Evolutionary conservation across 805 yeast species (phyloP).

Genomic region (Metschnikowia baotianmanensis): DNA sequence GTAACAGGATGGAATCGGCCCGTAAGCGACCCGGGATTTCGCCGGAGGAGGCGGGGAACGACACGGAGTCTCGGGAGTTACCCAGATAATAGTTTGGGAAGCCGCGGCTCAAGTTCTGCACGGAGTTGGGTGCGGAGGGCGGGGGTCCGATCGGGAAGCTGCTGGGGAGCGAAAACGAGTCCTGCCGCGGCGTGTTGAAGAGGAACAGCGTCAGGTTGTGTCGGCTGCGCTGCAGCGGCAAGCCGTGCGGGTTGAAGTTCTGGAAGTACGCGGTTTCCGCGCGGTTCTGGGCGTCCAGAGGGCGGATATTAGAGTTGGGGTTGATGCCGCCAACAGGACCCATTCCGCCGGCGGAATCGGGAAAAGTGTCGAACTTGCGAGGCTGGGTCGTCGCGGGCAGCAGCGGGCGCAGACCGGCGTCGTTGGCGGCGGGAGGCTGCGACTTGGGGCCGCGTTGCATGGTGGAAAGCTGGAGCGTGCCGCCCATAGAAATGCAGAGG

Average conservation of each 20-base stretch:
- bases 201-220: slow-evolving; percentile 20
- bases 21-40: slow-evolving; percentile 27
- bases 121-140: slow-evolving; percentile 4
- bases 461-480: slow-evolving; percentile 13
- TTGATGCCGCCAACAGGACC: too few species aligned
- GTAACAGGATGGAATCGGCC: slow-evolving; percentile 38
- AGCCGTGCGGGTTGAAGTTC: slow-evolving; percentile 9
- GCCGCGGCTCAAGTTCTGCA: slow-evolving; percentile 2
- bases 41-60: slow-evolving; percentile 9
- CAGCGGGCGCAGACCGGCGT: slow-evolving; percentile 12
- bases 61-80: slow-evolving; percentile 18
- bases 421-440: slow-evolving; percentile 5
- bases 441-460: slow-evolving; percentile 2
- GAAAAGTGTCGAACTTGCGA: slow-evolving; percentile 15
- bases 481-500: slow-evolving; percentile 13
- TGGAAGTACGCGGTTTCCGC: slow-evolving; percentile 11
- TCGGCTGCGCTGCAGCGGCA: slow-evolving; percentile 11
- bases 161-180: slow-evolving; percentile 28
- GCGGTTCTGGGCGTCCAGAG: slow-evolving; percentile 12
- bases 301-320: slow-evolving; percentile 8
- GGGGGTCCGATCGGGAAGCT: slow-evolving; percentile 19
- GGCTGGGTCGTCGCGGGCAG: slow-evolving; percentile 17
- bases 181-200: slow-evolving; percentile 30
- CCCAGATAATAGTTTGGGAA: slow-evolving; percentile 22
- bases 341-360: slow-evolving; percentile 4